phyloP scores from a whole-genome alignment of 2,329 filamentous ascomycete genomes.

The Sclerotinia glacialis region DNA sequence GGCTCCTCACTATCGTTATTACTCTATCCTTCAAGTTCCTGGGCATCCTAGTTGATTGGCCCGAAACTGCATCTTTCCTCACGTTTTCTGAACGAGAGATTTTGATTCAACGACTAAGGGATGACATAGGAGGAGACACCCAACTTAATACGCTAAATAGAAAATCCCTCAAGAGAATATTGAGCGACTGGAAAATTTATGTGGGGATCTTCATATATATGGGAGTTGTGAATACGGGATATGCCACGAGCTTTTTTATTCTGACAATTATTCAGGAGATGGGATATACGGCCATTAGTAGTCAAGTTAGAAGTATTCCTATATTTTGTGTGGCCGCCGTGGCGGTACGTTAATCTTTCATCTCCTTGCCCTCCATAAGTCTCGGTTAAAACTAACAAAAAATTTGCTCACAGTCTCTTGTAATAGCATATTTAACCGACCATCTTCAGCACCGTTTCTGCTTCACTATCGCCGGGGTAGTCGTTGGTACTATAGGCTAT shows the following conservation, averaged over 20 bases:
- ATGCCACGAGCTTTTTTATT: constrained; percentile 39
- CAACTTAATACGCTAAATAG: constrained; percentile 38
- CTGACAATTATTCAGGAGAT: constrained; percentile 31
- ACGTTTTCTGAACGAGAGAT: constrained; percentile 41
- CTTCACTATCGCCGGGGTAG: constrained; percentile 28
- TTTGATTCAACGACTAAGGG: constrained; percentile 29
- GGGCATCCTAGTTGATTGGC: constrained; percentile 45
- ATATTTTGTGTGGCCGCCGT: constrained; percentile 27
- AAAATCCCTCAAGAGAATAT: constrained; percentile 42
- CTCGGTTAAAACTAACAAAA: not conserved
- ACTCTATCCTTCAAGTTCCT: constrained; percentile 44
- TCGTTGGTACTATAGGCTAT: constrained; percentile 26
- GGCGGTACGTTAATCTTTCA: constrained; percentile 1
- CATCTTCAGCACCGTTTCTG: constrained; percentile 25
- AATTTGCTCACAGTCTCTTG: not conserved
- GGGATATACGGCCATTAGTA: constrained; percentile 26
- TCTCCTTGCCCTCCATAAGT: not conserved
- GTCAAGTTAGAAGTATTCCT: constrained; percentile 31
- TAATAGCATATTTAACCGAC: constrained; percentile 26
- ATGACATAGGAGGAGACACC: constrained; percentile 28
- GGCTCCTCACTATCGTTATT: constrained; percentile 36
- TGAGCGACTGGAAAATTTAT: constrained; percentile 49
- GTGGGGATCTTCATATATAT: constrained; percentile 52
- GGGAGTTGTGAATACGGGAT: constrained; percentile 52
- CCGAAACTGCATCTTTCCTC: constrained; percentile 44